Base-by-base conservation (phyloP, 306 rosid genomes). In the Fragaria vesca region DNA sequence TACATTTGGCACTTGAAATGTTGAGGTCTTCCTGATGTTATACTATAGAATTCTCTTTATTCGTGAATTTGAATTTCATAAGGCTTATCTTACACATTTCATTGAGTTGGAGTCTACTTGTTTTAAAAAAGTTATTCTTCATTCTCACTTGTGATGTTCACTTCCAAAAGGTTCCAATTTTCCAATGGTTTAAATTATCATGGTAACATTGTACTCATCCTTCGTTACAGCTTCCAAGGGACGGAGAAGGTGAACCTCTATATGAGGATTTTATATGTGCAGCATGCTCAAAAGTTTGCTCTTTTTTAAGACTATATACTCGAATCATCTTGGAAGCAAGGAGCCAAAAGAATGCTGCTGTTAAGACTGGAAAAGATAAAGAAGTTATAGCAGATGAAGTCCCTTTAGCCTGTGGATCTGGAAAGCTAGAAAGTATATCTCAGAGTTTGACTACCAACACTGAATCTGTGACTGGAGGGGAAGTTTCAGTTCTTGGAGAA, bases 231-330 rank as follows among this genome's bases (percentile, higher is more conserved):
- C 88, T 93, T 74, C 99, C 98, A 72, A 90, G 93, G 85, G 99
- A 91, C 28, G 98, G 91, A 43, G 99, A 96, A 83, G 99, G 94
- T 10, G 99, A 91, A 85, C 99, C 96, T 54, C 77, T 86, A 42
- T 93, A 93, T 62, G 98, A 91, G 76, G 99, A 96, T 45, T 90
- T 93, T 73, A 90, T 93, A 76, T 96, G 99, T 51, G 73, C 74
- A 78, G 81, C 89, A 55, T 96, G 99, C 89, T 96, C 99, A 11
- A 90, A 72, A 62, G 81, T 85, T 61, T 91, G 93, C 79, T 88
- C 84, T 68, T 93, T 96, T 73, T 63, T 96, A 71, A 87, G 84
- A 42, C 72, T 86, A n/a, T 96, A 96, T 83, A 95, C 91, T 79
- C 87, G 77, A 78, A 69, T 71, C 66, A 85, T 90, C 63, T 79